Percentiles rank a stretch among this genome's conserved stretches.
Evolutionary conservation across 2,329 filamentous ascomycete genomes (phyloP).

Genomic region (Trichoderma polysporum): DNA sequence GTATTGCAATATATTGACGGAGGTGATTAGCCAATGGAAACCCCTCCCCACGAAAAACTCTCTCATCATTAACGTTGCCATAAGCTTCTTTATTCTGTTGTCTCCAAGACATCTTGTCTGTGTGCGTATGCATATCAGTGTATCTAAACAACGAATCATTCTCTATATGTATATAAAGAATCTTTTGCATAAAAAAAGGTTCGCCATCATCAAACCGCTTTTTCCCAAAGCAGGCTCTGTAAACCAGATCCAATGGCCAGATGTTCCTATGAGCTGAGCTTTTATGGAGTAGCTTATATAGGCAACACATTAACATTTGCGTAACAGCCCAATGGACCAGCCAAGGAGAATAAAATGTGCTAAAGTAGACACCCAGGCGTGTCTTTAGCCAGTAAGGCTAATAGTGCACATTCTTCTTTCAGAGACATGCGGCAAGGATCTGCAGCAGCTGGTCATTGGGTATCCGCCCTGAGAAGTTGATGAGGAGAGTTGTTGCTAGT

Average conservation of each 20-base stretch:
- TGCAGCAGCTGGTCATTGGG: conserved; percentile 29
- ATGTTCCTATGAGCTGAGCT: neutral
- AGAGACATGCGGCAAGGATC: conserved; percentile 30
- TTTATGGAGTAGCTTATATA: too few species aligned
- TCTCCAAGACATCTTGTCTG: neutral
- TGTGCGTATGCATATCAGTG: neutral
- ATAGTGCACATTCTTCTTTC: neutral
- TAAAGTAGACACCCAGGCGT: neutral
- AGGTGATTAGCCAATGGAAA: neutral
- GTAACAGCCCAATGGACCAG: neutral
- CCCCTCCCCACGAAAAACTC: neutral
- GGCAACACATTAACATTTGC: neutral
- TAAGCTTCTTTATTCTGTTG: neutral
- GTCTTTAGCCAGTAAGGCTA: neutral
- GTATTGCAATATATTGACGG: too few species aligned
- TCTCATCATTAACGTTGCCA: neutral
- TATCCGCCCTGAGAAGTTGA: conserved; percentile 29
- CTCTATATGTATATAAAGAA: too few species aligned
- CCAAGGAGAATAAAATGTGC: neutral
- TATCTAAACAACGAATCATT: neutral
- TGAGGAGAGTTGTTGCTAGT: conserved; percentile 28
- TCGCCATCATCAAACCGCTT: neutral
- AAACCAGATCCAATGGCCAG: too few species aligned
- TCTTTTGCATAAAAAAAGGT: neutral
- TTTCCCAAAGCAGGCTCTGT: neutral